Evolutionary conservation across 2,329 filamentous ascomycete species (phyloP), one percentile per base, ranked within the genome.

Genomic region (Metarhizium rileyi): DNA sequence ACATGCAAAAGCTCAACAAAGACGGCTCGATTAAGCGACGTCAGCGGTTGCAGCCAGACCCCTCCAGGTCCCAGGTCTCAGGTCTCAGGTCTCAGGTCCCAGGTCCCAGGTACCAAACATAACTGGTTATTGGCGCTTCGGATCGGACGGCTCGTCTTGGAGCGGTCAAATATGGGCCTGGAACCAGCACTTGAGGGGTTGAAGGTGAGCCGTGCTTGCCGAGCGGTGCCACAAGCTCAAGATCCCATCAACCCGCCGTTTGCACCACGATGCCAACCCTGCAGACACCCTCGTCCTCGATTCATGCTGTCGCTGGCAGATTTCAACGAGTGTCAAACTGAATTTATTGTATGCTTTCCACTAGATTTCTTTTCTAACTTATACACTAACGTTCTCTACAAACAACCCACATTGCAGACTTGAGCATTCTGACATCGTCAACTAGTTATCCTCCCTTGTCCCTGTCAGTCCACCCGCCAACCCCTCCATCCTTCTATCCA

Each of bases 401-500:
- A 20, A 38, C 18, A 18, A 14, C 16, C 18, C 18, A 22, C 4
- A 12, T 18, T 2, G 18, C 20, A n/a, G 6, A 20, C 5, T 38
- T 18, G 5, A 42, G 5, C 38, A 25, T 14, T 42, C 22, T 25
- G 38, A 3, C 12, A 42, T 42, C 38, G 1, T 25, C 9, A 25
- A 9, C 46, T 55, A 67, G 33, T 69, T 66, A 18, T 75, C 73
- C 50, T 73, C 70, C 2, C 66, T 67, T 48, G 70, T 53, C 12
- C 77, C 74, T 23, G 76, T 77, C 59, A 81, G 58, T 0, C 76
- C 72, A 6, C 73, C 74, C 3, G 75, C 73, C 20, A 81, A 66
- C 1, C 78, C 78, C 50, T 80, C 72, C 78, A 81, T 81, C 44
- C 78, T 69, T 54, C 78, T 65, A 0, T 75, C 71, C 10, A 81